Conservation (phyloP, 495 filamentous ascomycete species). For the Pyrenopolyporus hunteri region DNA sequence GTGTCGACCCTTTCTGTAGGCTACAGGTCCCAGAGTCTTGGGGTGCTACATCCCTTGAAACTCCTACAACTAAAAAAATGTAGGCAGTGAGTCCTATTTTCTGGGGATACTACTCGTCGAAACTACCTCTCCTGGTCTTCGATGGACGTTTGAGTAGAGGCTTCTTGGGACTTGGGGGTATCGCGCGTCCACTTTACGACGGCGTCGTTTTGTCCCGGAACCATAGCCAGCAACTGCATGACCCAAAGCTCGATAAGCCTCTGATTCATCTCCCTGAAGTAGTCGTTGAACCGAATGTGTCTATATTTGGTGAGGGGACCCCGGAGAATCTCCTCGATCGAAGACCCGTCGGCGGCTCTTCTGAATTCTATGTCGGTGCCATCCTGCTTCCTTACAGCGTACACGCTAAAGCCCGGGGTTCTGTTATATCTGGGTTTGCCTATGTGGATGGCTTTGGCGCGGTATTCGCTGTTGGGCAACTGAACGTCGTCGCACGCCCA, state of each 20-base stretch:
- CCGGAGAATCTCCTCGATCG: not conserved
- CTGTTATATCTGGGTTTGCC: not conserved
- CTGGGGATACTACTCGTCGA: too few species aligned
- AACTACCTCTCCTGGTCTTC: too few species aligned
- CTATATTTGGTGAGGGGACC: not conserved
- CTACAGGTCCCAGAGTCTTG: too few species aligned
- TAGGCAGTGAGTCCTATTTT: too few species aligned
- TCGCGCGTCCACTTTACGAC: constrained; percentile 8
- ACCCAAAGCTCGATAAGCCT: not conserved
- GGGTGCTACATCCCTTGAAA: too few species aligned
- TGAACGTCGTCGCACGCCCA: not conserved
- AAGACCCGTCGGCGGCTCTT: not conserved
- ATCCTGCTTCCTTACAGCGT: not conserved
- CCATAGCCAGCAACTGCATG: constrained; percentile 7
- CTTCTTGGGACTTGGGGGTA: not conserved
- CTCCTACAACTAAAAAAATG: too few species aligned
- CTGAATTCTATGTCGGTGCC: constrained; percentile 3
- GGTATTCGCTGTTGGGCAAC: constrained; percentile 3
- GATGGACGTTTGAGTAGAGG: too few species aligned
- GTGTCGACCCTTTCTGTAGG: too few species aligned
- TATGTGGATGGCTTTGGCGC: constrained; percentile 18
- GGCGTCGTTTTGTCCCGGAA: constrained; percentile 14
- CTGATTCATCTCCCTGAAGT: constrained; percentile 20
- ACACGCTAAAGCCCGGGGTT: constrained; percentile 1
- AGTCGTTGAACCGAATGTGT: not conserved